A percentile compares a stretch with the other conserved stretches of the same genome.
phyloP scores from a whole-genome alignment of 73 alveolate genomes.

The Uronychia setigera region DNA sequence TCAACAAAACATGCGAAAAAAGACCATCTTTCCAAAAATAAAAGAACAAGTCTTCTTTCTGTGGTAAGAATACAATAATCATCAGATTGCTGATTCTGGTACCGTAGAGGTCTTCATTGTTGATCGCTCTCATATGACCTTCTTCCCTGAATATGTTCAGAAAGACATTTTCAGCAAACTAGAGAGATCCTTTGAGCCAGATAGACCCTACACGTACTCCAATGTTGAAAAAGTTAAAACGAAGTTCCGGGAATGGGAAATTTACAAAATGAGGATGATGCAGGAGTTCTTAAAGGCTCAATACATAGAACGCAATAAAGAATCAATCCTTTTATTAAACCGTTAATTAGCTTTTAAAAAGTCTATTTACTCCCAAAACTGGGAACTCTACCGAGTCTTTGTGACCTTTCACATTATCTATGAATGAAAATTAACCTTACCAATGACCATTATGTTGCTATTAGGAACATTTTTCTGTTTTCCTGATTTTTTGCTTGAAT shows the following conservation, averaged over 20 bases:
- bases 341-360: too few relatives aligned
- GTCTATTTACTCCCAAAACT: too few relatives aligned
- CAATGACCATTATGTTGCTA: too few relatives aligned
- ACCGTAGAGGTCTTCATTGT: constrained; percentile 27
- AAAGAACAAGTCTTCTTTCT: neutral
- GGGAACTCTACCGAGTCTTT: too few relatives aligned
- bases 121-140: constrained; percentile 17
- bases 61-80: neutral
- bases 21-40: neutral
- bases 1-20: neutral
- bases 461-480: too few relatives aligned
- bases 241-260: constrained; percentile 53
- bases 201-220: constrained; percentile 20
- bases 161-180: constrained; percentile 30
- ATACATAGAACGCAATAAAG: constrained; percentile 20
- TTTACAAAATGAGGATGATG: constrained; percentile 36
- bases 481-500: too few relatives aligned
- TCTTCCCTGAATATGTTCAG: constrained; percentile 44
- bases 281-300: constrained; percentile 20
- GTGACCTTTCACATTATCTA: too few relatives aligned
- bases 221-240: constrained; percentile 30
- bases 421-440: too few relatives aligned
- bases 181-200: constrained; percentile 40
- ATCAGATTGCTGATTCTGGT: constrained; percentile 31
- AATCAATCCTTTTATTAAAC: constrained; percentile 10